Evolutionary conservation across 805 yeast genomes (phyloP), one percentile per base, ranked within the genome.

Genomic region (Cyberlindnera meyerae): DNA sequence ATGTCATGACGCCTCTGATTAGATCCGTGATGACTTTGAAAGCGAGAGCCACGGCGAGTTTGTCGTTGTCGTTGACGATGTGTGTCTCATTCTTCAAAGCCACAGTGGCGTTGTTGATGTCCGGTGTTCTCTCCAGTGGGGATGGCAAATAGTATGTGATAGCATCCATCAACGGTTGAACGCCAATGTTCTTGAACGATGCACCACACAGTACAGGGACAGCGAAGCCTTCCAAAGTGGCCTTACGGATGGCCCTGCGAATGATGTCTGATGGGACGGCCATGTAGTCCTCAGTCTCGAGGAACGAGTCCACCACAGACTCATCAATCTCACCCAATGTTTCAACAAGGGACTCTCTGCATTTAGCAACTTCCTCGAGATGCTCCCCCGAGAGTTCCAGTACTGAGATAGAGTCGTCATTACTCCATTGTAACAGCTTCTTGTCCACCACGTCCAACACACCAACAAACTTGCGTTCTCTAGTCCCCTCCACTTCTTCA

Each of bases 201-300:
- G 97, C 84, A 11, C 98, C 98, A 60, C 97, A 88, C 25, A 89
- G 61, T 0, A 93, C 84, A 0, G 98, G 97, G 0, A 81, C 73
- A 1, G 85, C 68, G 26, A 63, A 58, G 32, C 73, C 70, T 1
- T 58, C 56, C 6, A 86, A 45, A 0, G 96, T 84, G 3, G 83
- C 77, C 17, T 61, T 63, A 34, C 84, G 66, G 7, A 93, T 68
- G 0, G 95, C 81, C 12, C 54, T 49, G 29, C 70, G 73, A n/a
- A 93, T 61, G 1, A 73, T 51, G 0, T 49, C 47, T 0, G 76
- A 44, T 0, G 90, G 74, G 1, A 93, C 79, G 26, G 65, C 61
- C 73, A 79, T 68, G 52, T 83, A 84, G 49, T 83, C 81, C 38
- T 81, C 95, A 18, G 71, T 59, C 37, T 85, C 94, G 15, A 93